Evolutionary conservation across 495 filamentous ascomycete genomes (phyloP).

Genomic region (Penicillium paxilli): DNA sequence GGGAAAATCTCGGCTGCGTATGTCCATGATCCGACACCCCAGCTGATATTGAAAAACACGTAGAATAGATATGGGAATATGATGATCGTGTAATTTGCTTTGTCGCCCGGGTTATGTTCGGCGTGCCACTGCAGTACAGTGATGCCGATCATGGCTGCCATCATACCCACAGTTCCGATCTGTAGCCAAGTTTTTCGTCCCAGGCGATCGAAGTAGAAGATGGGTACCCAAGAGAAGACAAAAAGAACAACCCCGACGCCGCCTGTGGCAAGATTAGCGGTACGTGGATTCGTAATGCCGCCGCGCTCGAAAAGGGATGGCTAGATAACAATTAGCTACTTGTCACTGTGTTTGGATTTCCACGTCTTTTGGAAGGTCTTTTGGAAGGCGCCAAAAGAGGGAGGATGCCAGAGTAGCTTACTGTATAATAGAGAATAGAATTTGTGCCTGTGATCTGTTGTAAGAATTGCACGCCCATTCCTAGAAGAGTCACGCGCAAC

Average conservation of each 20-base stretch:
- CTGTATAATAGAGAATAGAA: conserved; percentile 31
- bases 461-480: conserved; percentile 36
- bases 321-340: conserved; percentile 1
- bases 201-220: conserved; percentile 22
- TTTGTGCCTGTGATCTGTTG: conserved; percentile 41
- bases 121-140: conserved; percentile 57
- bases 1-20: conserved; percentile 27
- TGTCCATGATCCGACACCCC: conserved; percentile 24
- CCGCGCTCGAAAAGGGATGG: conserved; percentile 21
- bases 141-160: conserved; percentile 67
- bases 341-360: not conserved
- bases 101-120: conserved; percentile 21
- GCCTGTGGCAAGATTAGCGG: conserved; percentile 19
- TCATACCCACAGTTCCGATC: conserved; percentile 56
- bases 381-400: too few relatives aligned
- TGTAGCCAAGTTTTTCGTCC: conserved; percentile 34
- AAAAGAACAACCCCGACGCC: conserved; percentile 24
- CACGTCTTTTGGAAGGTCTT: too few relatives aligned
- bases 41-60: conserved; percentile 59
- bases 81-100: conserved; percentile 69
- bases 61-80: conserved; percentile 79
- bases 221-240: conserved; percentile 20
- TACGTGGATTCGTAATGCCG: conserved; percentile 20
- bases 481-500: conserved; percentile 26
- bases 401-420: not conserved